phyloP scores from a whole-genome alignment of 2,329 filamentous ascomycete genomes.

The Ceratocystiopsis sp. region DNA sequence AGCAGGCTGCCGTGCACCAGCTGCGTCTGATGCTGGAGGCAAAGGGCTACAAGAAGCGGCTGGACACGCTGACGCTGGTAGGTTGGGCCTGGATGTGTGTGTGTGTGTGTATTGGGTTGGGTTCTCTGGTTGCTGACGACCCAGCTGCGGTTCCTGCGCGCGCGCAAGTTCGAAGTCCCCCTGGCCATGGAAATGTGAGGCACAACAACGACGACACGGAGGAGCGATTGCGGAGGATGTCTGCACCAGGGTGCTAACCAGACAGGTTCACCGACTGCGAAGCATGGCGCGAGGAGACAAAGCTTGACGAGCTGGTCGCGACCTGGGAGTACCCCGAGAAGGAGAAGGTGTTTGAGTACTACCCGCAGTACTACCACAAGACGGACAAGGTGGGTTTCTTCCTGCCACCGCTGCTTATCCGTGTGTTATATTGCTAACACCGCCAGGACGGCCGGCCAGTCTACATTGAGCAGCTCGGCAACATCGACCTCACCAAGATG shows the following conservation, averaged over 20 bases:
- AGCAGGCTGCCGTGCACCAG: slow-evolving; percentile 81
- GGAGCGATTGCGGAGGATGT: no score
- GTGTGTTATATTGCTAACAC: neutral
- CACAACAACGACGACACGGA: no score
- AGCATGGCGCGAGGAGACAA: slow-evolving; percentile 76
- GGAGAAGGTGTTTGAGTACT: slow-evolving; percentile 68
- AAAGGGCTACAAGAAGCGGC: slow-evolving; percentile 61
- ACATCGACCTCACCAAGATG: slow-evolving; percentile 78
- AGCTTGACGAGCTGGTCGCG: slow-evolving; percentile 64
- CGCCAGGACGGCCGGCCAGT: slow-evolving; percentile 79
- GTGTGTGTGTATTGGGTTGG: no score
- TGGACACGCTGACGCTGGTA: slow-evolving; percentile 88
- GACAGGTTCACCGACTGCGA: slow-evolving; percentile 81
- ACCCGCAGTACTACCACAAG: slow-evolving; percentile 99
- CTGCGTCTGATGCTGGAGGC: slow-evolving; percentile 72
- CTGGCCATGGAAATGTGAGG: slow-evolving; percentile 77
- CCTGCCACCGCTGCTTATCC: neutral
- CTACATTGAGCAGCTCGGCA: slow-evolving; percentile 92
- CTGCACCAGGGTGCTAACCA: no score
- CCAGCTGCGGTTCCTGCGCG: slow-evolving; percentile 76
- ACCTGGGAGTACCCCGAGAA: slow-evolving; percentile 83
- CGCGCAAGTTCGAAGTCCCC: slow-evolving; percentile 85
- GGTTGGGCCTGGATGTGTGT: no score
- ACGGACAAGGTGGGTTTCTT: slow-evolving; percentile 50
- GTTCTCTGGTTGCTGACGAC: neutral